Conservation (phyloP, 2,329 filamentous ascomycete species). For the Akanthomyces uredinophilus region DNA sequence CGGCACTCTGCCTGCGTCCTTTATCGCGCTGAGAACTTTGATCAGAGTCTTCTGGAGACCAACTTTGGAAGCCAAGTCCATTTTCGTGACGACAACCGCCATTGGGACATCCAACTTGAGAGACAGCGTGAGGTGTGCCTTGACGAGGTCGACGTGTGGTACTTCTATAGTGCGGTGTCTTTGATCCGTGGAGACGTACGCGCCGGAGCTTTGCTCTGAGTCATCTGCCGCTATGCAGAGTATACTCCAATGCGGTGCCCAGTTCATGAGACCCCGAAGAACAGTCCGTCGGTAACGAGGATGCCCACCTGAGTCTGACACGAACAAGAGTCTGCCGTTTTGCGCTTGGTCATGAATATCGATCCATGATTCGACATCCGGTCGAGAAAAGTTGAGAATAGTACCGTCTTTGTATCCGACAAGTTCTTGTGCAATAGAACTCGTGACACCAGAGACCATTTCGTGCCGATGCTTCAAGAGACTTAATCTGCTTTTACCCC, state of each 20-base stretch:
- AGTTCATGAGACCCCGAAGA: slow-evolving; percentile 83
- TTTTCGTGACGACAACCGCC: slow-evolving; percentile 81
- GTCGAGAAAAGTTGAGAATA: slow-evolving; percentile 79
- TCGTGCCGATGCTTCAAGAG: slow-evolving; percentile 91
- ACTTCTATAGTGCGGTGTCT: slow-evolving; percentile 2
- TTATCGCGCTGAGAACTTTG: slow-evolving; percentile 71
- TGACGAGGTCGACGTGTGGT: slow-evolving; percentile 58
- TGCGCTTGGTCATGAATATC: slow-evolving; percentile 82
- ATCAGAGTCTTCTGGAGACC: slow-evolving; percentile 66
- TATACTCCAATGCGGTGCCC: slow-evolving; percentile 91
- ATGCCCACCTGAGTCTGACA: slow-evolving; percentile 89
- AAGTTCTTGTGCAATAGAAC: slow-evolving; percentile 89
- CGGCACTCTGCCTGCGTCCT: slow-evolving; percentile 67
- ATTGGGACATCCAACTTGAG: slow-evolving; percentile 74
- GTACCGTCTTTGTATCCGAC: slow-evolving; percentile 66
- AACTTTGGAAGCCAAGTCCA: slow-evolving; percentile 74
- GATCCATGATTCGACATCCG: slow-evolving; percentile 86
- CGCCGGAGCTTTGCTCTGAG: slow-evolving; percentile 38
- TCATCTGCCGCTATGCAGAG: slow-evolving; percentile 83
- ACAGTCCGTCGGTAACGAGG: slow-evolving; percentile 86
- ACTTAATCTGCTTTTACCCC: slow-evolving; percentile 83
- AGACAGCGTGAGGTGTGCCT: slow-evolving; percentile 79
- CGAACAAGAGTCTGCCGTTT: slow-evolving; percentile 71
- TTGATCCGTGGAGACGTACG: not conserved
- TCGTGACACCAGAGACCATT: slow-evolving; percentile 85